Conservation (phyloP, 192 early-diverging fungal species). For the Coemansia umbellata region DNA sequence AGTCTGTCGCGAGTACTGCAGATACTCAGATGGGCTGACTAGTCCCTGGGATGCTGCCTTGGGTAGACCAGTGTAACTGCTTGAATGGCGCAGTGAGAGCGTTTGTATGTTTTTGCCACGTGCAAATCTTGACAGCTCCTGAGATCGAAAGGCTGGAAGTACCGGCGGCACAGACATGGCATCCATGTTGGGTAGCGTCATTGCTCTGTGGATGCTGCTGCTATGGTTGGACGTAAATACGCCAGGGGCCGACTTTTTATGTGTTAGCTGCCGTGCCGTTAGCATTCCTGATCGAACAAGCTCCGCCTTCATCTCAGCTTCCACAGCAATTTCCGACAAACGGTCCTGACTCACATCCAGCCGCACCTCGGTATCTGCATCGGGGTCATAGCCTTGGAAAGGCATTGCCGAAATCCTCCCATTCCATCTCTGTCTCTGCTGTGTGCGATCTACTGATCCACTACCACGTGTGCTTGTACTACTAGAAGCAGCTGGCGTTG, state of each 20-base stretch:
- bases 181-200: not conserved
- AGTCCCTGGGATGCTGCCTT: slow-evolving; percentile 17
- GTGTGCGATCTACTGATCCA: not conserved
- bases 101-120: slow-evolving; percentile 2
- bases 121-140: not conserved
- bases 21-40: slow-evolving; percentile 44
- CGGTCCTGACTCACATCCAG: slow-evolving; percentile 20
- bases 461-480: not conserved
- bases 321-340: slow-evolving; percentile 32
- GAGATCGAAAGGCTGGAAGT: slow-evolving; percentile 29
- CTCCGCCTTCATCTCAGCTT: slow-evolving; percentile 46
- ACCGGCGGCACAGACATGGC: slow-evolving; percentile 7
- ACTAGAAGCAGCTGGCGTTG: not conserved
- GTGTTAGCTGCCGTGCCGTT: slow-evolving; percentile 16
- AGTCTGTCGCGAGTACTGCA: slow-evolving; percentile 44
- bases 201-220: slow-evolving; percentile 1
- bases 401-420: slow-evolving; percentile 44
- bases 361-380: slow-evolving; percentile 10
- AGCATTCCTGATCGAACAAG: slow-evolving; percentile 43
- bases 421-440: slow-evolving; percentile 34
- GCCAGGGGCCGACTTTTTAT: slow-evolving; percentile 14
- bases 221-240: not conserved
- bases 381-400: slow-evolving; percentile 41
- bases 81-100: slow-evolving; percentile 22
- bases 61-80: slow-evolving; percentile 29